A percentile compares a stretch with the other conserved stretches of the same genome.
Conservation (phyloP, 805 yeast genomes). For the Suhomyces sp. region DNA sequence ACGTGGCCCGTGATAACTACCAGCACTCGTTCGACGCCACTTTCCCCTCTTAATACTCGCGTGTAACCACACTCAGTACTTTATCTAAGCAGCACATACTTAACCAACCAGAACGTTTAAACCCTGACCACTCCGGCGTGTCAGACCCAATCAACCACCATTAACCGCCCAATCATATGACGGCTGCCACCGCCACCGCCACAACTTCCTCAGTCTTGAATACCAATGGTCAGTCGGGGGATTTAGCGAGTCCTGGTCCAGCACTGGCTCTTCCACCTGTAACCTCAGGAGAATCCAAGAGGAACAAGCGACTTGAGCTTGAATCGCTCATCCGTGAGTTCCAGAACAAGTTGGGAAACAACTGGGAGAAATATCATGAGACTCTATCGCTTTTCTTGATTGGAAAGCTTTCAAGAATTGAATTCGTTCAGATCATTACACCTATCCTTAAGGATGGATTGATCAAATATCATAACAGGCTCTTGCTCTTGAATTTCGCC, state of each 20-base stretch:
- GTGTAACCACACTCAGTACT: no score
- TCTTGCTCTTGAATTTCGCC: conserved; percentile 77
- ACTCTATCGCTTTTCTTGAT: conserved; percentile 71
- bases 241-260: conserved; percentile 4
- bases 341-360: conserved; percentile 67
- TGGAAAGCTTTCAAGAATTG: conserved; percentile 77
- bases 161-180: no score
- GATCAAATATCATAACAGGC: conserved; percentile 74
- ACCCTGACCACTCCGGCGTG: no score
- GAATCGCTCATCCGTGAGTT: conserved; percentile 64
- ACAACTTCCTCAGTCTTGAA: not conserved
- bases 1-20: no score
- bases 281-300: not conserved
- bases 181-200: conserved; percentile 1
- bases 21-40: no score
- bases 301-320: conserved; percentile 31
- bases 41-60: no score
- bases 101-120: no score
- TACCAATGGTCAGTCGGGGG: conserved; percentile 1
- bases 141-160: no score
- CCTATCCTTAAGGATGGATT: conserved; percentile 54
- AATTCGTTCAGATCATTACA: conserved; percentile 59
- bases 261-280: not conserved
- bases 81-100: no score
- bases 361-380: conserved; percentile 87